Evolutionary conservation across 768 basidiomycete genomes (phyloP).

Genomic region (Mycena vulgaris): DNA sequence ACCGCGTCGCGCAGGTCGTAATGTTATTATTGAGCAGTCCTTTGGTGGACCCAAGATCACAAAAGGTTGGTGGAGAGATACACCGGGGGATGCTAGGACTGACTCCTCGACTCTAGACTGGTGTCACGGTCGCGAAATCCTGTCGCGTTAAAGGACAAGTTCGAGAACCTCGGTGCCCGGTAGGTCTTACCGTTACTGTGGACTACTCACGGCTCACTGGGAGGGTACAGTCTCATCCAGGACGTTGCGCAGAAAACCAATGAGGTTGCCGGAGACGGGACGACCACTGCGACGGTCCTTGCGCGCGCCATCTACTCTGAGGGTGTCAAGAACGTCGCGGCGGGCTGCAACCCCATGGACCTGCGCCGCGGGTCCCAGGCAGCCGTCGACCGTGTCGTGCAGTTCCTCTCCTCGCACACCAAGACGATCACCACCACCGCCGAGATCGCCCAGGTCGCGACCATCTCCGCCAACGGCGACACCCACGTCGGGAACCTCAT

Average conservation of each 20-base stretch:
- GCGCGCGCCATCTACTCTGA: constrained; percentile 98
- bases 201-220: constrained; percentile 24
- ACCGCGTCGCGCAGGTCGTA: constrained; percentile 73
- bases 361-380: constrained; percentile 98
- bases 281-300: constrained; percentile 97
- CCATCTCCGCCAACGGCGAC: constrained; percentile 89
- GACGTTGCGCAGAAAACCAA: constrained; percentile 98
- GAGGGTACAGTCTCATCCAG: constrained; percentile 82
- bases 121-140: constrained; percentile 97
- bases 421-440: constrained; percentile 97
- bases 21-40: constrained; percentile 98
- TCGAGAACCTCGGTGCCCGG: constrained; percentile 99
- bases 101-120: constrained; percentile 63
- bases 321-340: constrained; percentile 99
- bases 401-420: constrained; percentile 89
- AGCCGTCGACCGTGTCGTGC: constrained; percentile 95
- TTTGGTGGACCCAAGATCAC: constrained; percentile 95
- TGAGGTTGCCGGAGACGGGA: constrained; percentile 97
- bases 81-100: constrained; percentile 17
- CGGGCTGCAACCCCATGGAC: constrained; percentile 99
- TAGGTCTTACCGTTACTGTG: constrained; percentile 53
- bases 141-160: constrained; percentile 97
- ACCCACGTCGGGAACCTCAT: constrained; percentile 93
- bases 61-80: constrained; percentile 72
- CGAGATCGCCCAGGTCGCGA: constrained; percentile 99